Evolutionary conservation across 1,284 basidiomycete species (phyloP), one percentile per base, ranked within the genome.

Genomic region (Ganoderma sp.): DNA sequence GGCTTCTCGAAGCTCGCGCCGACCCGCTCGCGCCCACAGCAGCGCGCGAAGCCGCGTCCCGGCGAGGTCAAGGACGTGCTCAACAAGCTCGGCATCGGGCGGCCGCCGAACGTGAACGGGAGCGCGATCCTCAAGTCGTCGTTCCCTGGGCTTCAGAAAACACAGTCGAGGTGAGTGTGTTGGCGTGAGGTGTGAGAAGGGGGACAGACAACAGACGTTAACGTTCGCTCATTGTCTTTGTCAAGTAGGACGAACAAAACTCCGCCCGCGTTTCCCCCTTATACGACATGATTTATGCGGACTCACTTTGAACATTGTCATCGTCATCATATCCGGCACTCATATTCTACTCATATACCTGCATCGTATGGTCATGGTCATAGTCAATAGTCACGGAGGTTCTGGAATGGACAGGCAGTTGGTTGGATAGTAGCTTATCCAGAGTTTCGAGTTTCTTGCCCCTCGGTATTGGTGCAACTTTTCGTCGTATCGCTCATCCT

Each of bases 1-100:
- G 45, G 45, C 74, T 81, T 74, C 75, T 84, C 58, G 79, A 82
- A 63, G 70, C 73, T 79, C 43, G 66, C 73, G 28, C 84, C 84
- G 69, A 84, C 84, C 56, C 84, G 86, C 45, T 86, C 88, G 48
- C 83, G 88, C 71, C 79, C 86, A 39, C 87, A 86, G 75, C 58
- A 64, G 45, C 81, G 84, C 41, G 80, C 80, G 34, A 80, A 82
- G 41, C 80, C 84, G 61, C 86, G 86, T 12, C 81, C 91, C 22
- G 87, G 84, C n/a, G 92, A 94, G 77, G 92, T 94, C 64, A 84
- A 88, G 65, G 92, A 94, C 71, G 89, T 94, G 63, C 79, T 94
- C 69, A 91, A 90, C 71, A 90, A 85, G 72, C 82, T 94, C 19
- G 92, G 92, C 28, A 91, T 94, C 71, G 90, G 91, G 34, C 92